These are phyloP conservation scores for Chrysoporthe puriensis DNA, from an alignment of 2,329 filamentous ascomycete genomes.

Conservation along the genomic window DNA sequence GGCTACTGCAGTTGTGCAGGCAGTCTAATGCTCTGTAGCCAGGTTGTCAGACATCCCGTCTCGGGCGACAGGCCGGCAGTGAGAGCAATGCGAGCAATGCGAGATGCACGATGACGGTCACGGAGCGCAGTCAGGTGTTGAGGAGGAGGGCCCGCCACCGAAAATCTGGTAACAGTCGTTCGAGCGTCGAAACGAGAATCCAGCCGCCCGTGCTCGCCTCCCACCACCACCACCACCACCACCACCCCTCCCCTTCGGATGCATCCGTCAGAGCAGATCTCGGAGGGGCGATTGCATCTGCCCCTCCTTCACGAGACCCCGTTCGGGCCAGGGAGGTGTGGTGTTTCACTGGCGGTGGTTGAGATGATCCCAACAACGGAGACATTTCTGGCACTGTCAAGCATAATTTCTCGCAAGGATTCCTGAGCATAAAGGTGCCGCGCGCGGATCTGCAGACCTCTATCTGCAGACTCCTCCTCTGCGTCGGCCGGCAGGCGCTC, in stretches of 20 bases:
- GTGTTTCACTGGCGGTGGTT: not conserved
- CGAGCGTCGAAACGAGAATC: slow-evolving; percentile 9
- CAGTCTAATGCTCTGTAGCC: slow-evolving; percentile 4
- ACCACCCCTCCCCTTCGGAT: slow-evolving; percentile 19
- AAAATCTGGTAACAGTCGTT: slow-evolving; percentile 1
- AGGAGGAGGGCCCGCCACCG: not conserved
- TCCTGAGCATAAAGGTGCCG: no score
- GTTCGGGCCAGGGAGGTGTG: not conserved
- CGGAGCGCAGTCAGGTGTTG: slow-evolving; percentile 14
- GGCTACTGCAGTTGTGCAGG: slow-evolving; percentile 6
- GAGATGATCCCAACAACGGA: not conserved
- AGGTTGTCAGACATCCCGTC: slow-evolving; percentile 6
- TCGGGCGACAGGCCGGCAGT: slow-evolving; percentile 9
- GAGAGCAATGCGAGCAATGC: not conserved
- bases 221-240: slow-evolving; percentile 22
- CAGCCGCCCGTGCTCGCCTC: not conserved
- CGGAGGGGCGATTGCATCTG: slow-evolving; percentile 14
- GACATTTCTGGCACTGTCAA: not conserved
- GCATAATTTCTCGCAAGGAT: not conserved
- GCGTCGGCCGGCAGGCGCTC: not conserved
- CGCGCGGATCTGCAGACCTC: no score
- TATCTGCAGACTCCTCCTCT: not conserved
- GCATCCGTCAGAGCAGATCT: slow-evolving; percentile 15
- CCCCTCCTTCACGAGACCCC: slow-evolving; percentile 10
- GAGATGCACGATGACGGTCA: slow-evolving; percentile 11